Percentiles rank a stretch among this genome's conserved stretches.
Evolutionary conservation across 2,329 filamentous ascomycete species (phyloP).

Genomic region (Tolypocladium guangdongense): DNA sequence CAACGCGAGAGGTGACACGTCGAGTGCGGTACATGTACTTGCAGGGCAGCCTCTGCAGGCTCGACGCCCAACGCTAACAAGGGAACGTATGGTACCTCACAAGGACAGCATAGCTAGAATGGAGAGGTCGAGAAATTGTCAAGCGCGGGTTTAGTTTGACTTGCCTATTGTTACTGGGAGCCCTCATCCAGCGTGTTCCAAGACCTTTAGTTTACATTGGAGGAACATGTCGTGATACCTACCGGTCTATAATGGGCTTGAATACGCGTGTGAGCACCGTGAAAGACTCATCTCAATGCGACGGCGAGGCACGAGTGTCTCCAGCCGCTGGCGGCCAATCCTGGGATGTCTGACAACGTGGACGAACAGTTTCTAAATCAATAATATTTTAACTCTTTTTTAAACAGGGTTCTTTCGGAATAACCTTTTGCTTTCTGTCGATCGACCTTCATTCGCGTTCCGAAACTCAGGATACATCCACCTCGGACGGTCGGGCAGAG

Average conservation of each 20-base stretch:
- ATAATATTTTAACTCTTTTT: too few relatives aligned
- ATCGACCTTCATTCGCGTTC: background rate
- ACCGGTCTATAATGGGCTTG: background rate
- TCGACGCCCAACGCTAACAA: background rate
- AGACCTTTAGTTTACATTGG: background rate
- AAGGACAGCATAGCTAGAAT: background rate
- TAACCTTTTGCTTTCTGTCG: too few relatives aligned
- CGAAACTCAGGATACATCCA: background rate
- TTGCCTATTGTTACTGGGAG: too few relatives aligned
- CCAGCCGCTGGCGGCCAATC: too few relatives aligned
- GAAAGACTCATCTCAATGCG: background rate
- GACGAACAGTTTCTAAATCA: too few relatives aligned
- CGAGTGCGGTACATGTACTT: background rate
- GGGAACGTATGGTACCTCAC: background rate
- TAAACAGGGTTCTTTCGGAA: too few relatives aligned
- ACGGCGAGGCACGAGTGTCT: background rate
- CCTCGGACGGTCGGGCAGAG: background rate
- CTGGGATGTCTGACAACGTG: too few relatives aligned
- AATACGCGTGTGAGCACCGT: background rate
- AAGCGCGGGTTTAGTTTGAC: background rate
- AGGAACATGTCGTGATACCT: background rate
- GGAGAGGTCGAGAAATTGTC: background rate
- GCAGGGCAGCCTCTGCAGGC: background rate
- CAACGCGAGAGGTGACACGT: background rate
- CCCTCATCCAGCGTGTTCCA: background rate